Base-by-base conservation (phyloP, 2,329 filamentous ascomycete genomes). In the Paecilomyces sp. region DNA sequence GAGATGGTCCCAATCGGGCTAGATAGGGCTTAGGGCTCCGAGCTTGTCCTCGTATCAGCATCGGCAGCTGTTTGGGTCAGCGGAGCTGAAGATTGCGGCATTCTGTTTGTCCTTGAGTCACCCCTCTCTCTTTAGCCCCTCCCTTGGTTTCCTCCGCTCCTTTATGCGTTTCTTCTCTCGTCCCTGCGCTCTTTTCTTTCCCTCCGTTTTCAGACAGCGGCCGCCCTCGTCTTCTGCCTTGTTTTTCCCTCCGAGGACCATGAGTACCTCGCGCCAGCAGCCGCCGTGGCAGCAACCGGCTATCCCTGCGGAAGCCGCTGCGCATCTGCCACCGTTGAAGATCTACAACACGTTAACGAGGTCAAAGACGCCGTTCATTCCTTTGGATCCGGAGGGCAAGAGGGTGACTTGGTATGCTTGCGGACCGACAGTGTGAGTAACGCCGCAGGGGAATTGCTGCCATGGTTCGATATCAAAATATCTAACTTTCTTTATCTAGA, bases 351-450 rank as follows among this genome's bases (percentile, higher is more conserved):
- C 89, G 5, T 79, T 96, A 68, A 89, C 90, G 11, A 84, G 89
- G 62, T 81, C 81, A 11, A 90, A 92, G 69, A 87, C 88, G 53
- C 83, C 86, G 3, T 94, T 95, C 69, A 78, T 88, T 52, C 90
- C 91, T 13, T 82, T 90, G 55, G 86, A 92, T 70, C 79, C 82
- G 8, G 83, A 85, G 28, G 83, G 82, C 34, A 83, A 80, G 67
- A 87, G 88, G 70, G 84, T 95, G 30, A 86, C 85, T 4, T 96
- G 91, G 91, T 96, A 96, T 75, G 89, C 88, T 66, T 96, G 92
- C 78, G 92, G 92, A 18, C 91, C 91, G 60, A 96, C 91, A 1
- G 88, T 89, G 51, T 91, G 91, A 73, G 89, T 77, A 89, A 28
- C 25, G 25, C 89, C n/a, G 89, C 90, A 57, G 92, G 54, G 24